Conservation (phyloP, 352 stramenopile genomes). For the Pythium phragmitis region DNA sequence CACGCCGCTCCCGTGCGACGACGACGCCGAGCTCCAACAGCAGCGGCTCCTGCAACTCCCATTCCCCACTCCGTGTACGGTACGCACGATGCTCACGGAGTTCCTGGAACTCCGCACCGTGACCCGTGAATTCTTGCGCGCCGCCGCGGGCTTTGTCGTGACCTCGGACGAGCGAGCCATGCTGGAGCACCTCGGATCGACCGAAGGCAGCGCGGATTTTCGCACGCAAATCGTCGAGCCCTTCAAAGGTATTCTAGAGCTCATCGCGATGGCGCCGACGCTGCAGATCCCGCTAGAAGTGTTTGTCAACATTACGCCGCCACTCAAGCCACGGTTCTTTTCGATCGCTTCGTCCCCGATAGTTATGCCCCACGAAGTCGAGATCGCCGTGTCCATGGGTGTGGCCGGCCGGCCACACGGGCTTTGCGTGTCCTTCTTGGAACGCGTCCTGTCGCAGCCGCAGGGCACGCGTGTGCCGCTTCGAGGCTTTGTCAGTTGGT, state of each 20-base stretch:
- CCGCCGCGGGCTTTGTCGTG: conserved; percentile 46
- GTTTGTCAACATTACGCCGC: conserved; percentile 83
- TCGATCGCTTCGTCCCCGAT: conserved; percentile 90
- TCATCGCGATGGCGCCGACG: conserved; percentile 67
- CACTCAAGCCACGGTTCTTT: conserved; percentile 89
- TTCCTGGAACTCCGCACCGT: conserved; percentile 90
- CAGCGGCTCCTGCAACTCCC: conserved; percentile 52
- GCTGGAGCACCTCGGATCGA: conserved; percentile 45
- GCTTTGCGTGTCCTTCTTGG: conserved; percentile 30
- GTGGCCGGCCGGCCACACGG: conserved; percentile 54
- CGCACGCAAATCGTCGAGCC: conserved; percentile 71
- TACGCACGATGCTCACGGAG: conserved; percentile 83
- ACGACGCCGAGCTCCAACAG: background rate
- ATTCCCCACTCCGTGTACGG: conserved; percentile 90
- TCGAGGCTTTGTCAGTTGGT: conserved; percentile 87
- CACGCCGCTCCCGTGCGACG: conserved; percentile 25
- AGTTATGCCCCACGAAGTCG: conserved; percentile 73
- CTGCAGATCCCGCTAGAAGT: conserved; percentile 59
- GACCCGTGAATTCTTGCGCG: conserved; percentile 50
- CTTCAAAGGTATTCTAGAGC: conserved; percentile 71
- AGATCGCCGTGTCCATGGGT: conserved; percentile 88
- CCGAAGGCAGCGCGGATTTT: conserved; percentile 81
- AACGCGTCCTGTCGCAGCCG: conserved; percentile 34
- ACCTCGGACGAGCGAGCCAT: conserved; percentile 43
- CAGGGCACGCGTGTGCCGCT: conserved; percentile 45